These are phyloP conservation scores for Carex arenaria DNA, from an alignment of 202 grass and related monocot genomes.

Conservation along the genomic window DNA sequence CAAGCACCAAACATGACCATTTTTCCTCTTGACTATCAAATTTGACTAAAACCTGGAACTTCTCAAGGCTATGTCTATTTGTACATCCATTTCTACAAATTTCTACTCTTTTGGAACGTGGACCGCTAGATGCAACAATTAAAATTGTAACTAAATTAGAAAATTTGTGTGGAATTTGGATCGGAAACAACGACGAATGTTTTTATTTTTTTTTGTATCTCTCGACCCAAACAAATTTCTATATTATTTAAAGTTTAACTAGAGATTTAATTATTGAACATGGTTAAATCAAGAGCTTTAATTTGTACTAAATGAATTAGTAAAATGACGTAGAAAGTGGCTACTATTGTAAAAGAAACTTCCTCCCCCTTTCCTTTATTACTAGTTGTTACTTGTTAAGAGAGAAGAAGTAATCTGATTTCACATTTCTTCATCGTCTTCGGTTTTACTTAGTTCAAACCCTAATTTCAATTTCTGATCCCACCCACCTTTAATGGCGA, in stretches of 20 bases:
- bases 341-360: neutral
- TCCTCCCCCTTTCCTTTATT: neutral
- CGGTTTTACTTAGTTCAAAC: neutral
- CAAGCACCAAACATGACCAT: neutral
- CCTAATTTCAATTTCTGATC: neutral
- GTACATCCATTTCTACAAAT: neutral
- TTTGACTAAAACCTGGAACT: neutral
- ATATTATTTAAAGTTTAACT: no score
- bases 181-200: neutral
- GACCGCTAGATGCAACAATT: neutral
- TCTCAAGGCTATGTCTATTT: neutral
- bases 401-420: neutral
- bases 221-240: no score
- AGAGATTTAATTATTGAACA: no score
- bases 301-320: neutral
- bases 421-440: neutral
- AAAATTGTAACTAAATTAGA: neutral
- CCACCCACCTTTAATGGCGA: slow-evolving; percentile 1
- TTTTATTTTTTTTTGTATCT: neutral
- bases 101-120: neutral
- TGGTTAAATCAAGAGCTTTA: neutral
- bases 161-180: neutral
- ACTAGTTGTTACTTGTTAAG: neutral
- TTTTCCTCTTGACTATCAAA: neutral
- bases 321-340: neutral